Percentiles rank a stretch among this genome's conserved stretches.
Evolutionary conservation across 192 early-diverging fungal species (phyloP).

Genomic region (Phycomyces blakesleeanus): DNA sequence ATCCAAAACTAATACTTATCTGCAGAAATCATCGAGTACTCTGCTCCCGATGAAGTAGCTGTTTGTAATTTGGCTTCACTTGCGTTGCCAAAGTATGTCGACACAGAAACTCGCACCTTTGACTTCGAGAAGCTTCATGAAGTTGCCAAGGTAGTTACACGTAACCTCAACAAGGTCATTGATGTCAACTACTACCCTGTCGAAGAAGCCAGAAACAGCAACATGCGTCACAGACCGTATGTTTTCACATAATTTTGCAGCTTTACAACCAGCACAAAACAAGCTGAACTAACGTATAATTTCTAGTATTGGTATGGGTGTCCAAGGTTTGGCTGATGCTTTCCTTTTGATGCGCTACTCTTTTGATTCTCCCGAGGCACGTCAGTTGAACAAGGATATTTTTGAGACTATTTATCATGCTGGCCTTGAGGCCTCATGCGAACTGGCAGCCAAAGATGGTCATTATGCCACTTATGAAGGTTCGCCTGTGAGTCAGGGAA

Average conservation of each 20-base stretch:
- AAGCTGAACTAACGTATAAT: not conserved
- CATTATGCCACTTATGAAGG: slow-evolving; percentile 84
- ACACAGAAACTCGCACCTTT: slow-evolving; percentile 51
- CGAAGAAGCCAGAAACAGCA: slow-evolving; percentile 75
- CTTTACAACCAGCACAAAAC: not conserved
- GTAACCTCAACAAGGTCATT: slow-evolving; percentile 95
- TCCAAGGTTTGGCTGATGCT: slow-evolving; percentile 95
- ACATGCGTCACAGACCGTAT: slow-evolving; percentile 88
- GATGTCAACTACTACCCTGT: slow-evolving; percentile 97
- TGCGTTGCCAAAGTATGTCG: slow-evolving; percentile 85
- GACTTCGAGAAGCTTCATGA: slow-evolving; percentile 82
- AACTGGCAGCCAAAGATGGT: slow-evolving; percentile 75
- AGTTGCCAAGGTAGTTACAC: slow-evolving; percentile 82
- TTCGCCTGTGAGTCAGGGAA: slow-evolving; percentile 79
- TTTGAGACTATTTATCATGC: slow-evolving; percentile 95
- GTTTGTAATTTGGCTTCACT: slow-evolving; percentile 97
- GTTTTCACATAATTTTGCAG: not conserved
- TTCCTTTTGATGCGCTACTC: slow-evolving; percentile 91
- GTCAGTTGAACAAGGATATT: slow-evolving; percentile 78
- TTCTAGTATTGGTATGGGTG: slow-evolving; percentile 70
- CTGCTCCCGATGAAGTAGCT: slow-evolving; percentile 90
- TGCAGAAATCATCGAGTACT: slow-evolving; percentile 84
- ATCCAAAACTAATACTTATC: no score
- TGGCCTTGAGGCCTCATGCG: slow-evolving; percentile 87
- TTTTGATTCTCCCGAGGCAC: slow-evolving; percentile 83